These are phyloP conservation scores for Pythium volutum DNA, from an alignment of 352 stramenopile species.

Conservation along the genomic window DNA sequence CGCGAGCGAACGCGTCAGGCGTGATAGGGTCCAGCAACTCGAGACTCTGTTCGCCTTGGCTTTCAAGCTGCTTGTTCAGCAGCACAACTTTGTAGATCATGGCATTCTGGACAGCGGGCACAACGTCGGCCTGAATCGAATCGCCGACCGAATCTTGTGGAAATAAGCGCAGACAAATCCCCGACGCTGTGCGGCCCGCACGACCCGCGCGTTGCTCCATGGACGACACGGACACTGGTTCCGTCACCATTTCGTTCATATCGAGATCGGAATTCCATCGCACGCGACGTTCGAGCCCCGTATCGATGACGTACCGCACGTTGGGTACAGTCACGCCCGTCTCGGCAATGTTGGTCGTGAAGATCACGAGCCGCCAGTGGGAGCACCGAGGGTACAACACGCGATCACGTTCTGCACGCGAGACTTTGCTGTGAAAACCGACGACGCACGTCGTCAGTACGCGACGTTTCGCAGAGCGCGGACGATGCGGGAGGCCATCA, in stretches of 20 bases:
- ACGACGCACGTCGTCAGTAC: conserved; percentile 15
- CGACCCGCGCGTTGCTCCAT: conserved; percentile 25
- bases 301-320: conserved; percentile 34
- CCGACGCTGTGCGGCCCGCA: conserved; percentile 19
- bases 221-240: conserved; percentile 16
- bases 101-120: conserved; percentile 16
- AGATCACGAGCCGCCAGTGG: conserved; percentile 20
- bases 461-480: not conserved
- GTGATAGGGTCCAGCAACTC: conserved; percentile 25
- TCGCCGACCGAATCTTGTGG: conserved; percentile 1
- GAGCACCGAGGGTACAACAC: conserved; percentile 12
- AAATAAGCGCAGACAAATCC: conserved; percentile 28
- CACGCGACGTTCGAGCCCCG: conserved; percentile 27
- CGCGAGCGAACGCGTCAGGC: not conserved
- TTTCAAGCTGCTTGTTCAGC: conserved; percentile 17
- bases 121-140: not conserved
- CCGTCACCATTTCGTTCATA: conserved; percentile 31
- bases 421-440: conserved; percentile 24
- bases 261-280: conserved; percentile 24
- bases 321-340: conserved; percentile 29
- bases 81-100: conserved; percentile 33
- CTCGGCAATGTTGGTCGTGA: conserved; percentile 32
- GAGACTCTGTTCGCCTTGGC: not conserved
- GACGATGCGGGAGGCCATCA: not conserved
- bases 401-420: conserved; percentile 22